Evolutionary conservation across 176 grass and related monocot species (phyloP).

Genomic region (Oryza brachyantha): DNA sequence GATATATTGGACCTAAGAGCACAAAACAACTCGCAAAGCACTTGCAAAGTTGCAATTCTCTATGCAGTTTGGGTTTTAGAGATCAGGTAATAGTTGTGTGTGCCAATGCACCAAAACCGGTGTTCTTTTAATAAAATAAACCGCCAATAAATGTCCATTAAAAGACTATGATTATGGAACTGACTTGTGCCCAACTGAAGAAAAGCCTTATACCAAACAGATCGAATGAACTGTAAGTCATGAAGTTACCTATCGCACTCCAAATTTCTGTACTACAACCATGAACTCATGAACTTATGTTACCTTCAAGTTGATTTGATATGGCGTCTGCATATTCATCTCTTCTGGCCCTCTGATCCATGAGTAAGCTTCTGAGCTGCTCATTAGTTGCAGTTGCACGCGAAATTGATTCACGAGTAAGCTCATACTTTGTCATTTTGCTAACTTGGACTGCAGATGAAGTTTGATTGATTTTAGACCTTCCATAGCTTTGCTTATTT

Average conservation of each 20-base stretch:
- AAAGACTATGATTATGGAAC: not conserved
- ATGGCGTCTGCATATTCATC: constrained; percentile 49
- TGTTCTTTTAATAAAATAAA: not conserved
- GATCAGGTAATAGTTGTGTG: not conserved
- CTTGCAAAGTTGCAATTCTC: not conserved
- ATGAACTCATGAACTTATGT: not conserved
- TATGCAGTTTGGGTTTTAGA: not conserved
- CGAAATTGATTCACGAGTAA: constrained; percentile 41
- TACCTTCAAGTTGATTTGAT: constrained; percentile 53
- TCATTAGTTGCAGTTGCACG: constrained; percentile 49
- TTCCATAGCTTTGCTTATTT: not conserved
- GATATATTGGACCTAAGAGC: not conserved
- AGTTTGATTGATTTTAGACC: not conserved
- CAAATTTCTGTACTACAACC: not conserved
- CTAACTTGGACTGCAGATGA: constrained; percentile 40
- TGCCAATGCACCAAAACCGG: not conserved
- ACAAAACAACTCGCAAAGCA: not conserved
- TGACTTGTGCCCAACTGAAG: not conserved
- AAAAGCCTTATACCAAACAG: not conserved
- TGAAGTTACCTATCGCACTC: not conserved
- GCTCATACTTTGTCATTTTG: constrained; percentile 44
- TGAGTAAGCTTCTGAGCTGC: constrained; percentile 49
- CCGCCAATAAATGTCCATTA: not conserved
- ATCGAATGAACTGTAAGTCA: not conserved
- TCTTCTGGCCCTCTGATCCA: constrained; percentile 46